Evolutionary conservation across 176 grass and related monocot genomes (phyloP).

Genomic region (Pharus latifolius): DNA sequence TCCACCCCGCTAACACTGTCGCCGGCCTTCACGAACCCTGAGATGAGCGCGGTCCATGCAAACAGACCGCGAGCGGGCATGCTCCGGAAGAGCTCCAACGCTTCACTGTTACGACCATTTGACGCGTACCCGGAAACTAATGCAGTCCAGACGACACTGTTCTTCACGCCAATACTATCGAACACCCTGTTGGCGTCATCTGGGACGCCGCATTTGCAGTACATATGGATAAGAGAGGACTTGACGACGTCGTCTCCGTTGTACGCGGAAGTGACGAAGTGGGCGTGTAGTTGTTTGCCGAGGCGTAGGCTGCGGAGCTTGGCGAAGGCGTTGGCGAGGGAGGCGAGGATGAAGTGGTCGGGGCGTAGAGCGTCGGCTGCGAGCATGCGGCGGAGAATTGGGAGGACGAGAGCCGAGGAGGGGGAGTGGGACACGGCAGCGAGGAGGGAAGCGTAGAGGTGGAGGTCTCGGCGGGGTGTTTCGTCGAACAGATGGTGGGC

Average conservation of each 20-base stretch:
- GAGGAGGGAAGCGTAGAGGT: constrained; percentile 62
- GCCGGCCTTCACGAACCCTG: constrained; percentile 50
- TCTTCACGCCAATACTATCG: constrained; percentile 45
- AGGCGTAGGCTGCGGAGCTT: constrained; percentile 38
- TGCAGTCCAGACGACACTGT: constrained; percentile 59
- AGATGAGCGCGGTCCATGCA: constrained; percentile 76
- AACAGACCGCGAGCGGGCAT: constrained; percentile 59
- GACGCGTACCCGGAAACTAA: constrained; percentile 64
- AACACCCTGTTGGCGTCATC: constrained; percentile 70
- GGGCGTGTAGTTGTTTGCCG: constrained; percentile 61
- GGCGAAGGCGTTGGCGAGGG: constrained; percentile 34
- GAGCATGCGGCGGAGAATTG: constrained; percentile 50
- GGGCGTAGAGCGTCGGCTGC: constrained; percentile 31
- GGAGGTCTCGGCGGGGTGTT: constrained; percentile 26
- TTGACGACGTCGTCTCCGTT: constrained; percentile 45
- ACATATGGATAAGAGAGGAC: constrained; percentile 83
- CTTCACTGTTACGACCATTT: constrained; percentile 22
- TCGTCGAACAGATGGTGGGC: constrained; percentile 49
- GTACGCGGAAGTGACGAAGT: constrained; percentile 35
- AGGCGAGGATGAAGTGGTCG: constrained; percentile 63
- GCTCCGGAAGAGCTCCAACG: constrained; percentile 43
- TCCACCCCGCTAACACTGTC: constrained; percentile 27
- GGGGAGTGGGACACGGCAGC: constrained; percentile 49
- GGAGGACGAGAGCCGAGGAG: constrained; percentile 9
- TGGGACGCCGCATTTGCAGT: constrained; percentile 47